These are phyloP conservation scores for Quercus suber DNA, from an alignment of 306 rosid genomes.

Conservation along the genomic window DNA sequence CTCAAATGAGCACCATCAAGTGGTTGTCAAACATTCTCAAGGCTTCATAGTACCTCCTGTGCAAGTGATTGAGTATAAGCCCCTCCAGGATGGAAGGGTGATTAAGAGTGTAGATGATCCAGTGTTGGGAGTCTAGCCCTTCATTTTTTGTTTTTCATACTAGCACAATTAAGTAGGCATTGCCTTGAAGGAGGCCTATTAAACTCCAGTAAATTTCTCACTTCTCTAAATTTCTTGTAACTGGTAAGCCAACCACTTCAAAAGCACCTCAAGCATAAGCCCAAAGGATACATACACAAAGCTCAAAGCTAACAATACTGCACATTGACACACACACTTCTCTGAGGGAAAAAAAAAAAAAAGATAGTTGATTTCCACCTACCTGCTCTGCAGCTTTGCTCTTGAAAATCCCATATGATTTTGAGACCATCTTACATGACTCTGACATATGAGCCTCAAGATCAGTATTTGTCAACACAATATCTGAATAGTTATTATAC, in stretches of 20 bases:
- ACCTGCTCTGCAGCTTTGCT: slow-evolving; percentile 84
- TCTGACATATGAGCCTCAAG: slow-evolving; percentile 62
- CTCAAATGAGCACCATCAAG: neutral
- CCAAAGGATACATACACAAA: neutral
- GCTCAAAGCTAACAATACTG: neutral
- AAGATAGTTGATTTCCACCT: slow-evolving; percentile 20
- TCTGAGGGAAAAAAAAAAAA: neutral
- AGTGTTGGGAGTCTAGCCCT: too few relatives aligned
- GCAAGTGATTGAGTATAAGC: neutral
- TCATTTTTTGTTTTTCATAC: neutral
- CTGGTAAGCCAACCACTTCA: neutral
- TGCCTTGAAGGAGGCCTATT: neutral
- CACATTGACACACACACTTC: too few relatives aligned
- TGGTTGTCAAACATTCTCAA: neutral
- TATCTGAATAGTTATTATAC: slow-evolving; percentile 30
- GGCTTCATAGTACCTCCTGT: neutral
- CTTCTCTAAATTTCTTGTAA: neutral
- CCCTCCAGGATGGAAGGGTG: neutral
- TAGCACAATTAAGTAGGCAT: neutral
- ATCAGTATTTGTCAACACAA: slow-evolving; percentile 39
- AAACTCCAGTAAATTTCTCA: neutral
- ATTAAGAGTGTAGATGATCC: neutral
- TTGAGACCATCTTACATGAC: slow-evolving; percentile 74
- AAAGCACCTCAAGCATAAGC: neutral
- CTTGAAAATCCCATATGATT: slow-evolving; percentile 73